Evolutionary conservation across 1,284 basidiomycete species (phyloP).

Genomic region (Leucoagaricus sp.): DNA sequence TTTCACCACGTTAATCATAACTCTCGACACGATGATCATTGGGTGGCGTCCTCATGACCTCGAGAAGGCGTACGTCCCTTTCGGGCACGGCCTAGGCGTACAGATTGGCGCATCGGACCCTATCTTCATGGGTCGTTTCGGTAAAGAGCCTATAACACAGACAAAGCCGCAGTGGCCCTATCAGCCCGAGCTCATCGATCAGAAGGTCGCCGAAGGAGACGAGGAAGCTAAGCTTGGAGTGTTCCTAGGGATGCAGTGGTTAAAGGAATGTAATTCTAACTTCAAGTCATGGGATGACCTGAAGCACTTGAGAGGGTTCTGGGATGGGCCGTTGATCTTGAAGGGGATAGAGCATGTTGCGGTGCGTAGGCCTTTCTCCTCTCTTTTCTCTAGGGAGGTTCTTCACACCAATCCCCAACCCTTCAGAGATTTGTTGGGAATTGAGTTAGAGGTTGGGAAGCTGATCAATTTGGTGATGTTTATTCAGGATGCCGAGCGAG

Average conservation of each 20-base stretch:
- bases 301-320: slow-evolving; percentile 60
- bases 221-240: slow-evolving; percentile 37
- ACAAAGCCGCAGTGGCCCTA: slow-evolving; percentile 57
- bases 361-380: slow-evolving; percentile 31
- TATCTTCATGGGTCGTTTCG: slow-evolving; percentile 61
- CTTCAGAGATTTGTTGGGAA: too few species aligned
- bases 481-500: slow-evolving; percentile 65
- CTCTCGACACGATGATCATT: slow-evolving; percentile 65
- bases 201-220: slow-evolving; percentile 45
- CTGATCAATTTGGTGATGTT: neutral
- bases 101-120: slow-evolving; percentile 69
- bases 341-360: slow-evolving; percentile 67
- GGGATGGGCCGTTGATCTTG: slow-evolving; percentile 69
- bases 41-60: slow-evolving; percentile 75
- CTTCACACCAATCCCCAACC: neutral
- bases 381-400: neutral
- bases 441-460: too few species aligned
- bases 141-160: slow-evolving; percentile 40
- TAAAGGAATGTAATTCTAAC: slow-evolving; percentile 59
- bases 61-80: slow-evolving; percentile 59
- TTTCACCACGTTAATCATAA: slow-evolving; percentile 69
- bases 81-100: slow-evolving; percentile 58
- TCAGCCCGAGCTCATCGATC: slow-evolving; percentile 45
- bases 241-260: slow-evolving; percentile 55
- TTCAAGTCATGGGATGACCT: slow-evolving; percentile 67